Percentiles rank a stretch among this genome's conserved stretches.
Conservation (phyloP, 176 grass and related monocot species). For the Avena sativa region DNA sequence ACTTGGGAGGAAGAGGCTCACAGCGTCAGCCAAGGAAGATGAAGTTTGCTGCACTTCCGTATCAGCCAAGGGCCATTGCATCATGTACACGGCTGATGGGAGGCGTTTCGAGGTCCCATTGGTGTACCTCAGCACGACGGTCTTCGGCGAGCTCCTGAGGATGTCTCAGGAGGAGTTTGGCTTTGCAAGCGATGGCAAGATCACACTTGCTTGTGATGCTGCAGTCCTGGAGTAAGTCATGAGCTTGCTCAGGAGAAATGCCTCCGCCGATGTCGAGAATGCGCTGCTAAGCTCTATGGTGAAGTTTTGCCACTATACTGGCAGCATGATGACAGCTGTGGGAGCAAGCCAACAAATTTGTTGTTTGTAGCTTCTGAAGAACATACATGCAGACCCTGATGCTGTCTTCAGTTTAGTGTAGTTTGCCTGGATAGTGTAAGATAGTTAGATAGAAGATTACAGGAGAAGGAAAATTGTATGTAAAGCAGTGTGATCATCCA, state of each 20-base stretch:
- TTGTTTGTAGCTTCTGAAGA: slow-evolving; percentile 36
- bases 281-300: slow-evolving; percentile 36
- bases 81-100: slow-evolving; percentile 46
- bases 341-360: slow-evolving; percentile 21
- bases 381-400: neutral
- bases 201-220: slow-evolving; percentile 60
- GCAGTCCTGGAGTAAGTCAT: slow-evolving; percentile 62
- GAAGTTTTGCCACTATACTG: too few relatives aligned
- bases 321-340: too few relatives aligned
- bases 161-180: slow-evolving; percentile 67
- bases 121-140: slow-evolving; percentile 34
- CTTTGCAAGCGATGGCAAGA: slow-evolving; percentile 29
- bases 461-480: neutral
- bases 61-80: slow-evolving; percentile 43
- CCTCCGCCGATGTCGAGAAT: slow-evolving; percentile 53
- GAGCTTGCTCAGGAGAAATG: slow-evolving; percentile 47
- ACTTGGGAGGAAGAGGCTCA: slow-evolving; percentile 39
- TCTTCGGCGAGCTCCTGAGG: slow-evolving; percentile 54
- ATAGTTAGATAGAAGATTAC: neutral
- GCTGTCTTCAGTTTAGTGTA: neutral
- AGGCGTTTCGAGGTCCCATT: slow-evolving; percentile 64
- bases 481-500: neutral
- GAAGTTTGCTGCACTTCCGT: slow-evolving; percentile 21
- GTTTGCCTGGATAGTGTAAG: neutral
- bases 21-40: neutral